Conservation (phyloP, 1,284 basidiomycete species). For the Pterulicium gracile region DNA sequence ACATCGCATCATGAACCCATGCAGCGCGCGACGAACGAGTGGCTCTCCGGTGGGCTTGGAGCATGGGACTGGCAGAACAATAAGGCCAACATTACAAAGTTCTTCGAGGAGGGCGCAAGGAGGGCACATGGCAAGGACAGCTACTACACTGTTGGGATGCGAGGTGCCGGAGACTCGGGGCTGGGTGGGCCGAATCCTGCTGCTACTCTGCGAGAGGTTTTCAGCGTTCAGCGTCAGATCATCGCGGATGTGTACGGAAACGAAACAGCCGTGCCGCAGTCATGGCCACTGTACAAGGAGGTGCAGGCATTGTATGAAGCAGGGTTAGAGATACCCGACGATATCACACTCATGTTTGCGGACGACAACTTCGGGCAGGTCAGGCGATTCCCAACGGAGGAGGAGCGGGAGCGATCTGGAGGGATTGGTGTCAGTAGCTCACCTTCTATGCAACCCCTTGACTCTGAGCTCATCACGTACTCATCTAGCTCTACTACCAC, state of each 20-base stretch:
- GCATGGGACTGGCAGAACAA: conserved; percentile 7
- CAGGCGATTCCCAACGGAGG: conserved; percentile 6
- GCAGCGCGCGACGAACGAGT: conserved; percentile 10
- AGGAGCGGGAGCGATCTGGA: conserved; percentile 6
- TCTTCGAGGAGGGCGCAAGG: conserved; percentile 6
- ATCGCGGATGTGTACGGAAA: conserved; percentile 8
- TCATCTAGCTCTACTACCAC: conserved; percentile 9
- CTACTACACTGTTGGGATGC: conserved; percentile 9
- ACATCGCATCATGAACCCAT: conserved; percentile 11
- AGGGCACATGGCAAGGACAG: conserved; percentile 7
- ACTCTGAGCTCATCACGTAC: not conserved
- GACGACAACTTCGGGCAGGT: conserved; percentile 10
- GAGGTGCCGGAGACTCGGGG: conserved; percentile 3
- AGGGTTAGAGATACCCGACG: conserved; percentile 7
- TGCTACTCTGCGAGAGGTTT: conserved; percentile 4
- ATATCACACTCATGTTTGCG: conserved; percentile 6
- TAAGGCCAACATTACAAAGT: conserved; percentile 7
- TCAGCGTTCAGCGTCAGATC: conserved; percentile 6
- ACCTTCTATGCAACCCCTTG: not conserved
- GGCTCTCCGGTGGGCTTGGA: conserved; percentile 6
- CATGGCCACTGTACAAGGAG: conserved; percentile 9
- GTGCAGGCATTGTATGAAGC: conserved; percentile 7
- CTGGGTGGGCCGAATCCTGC: conserved; percentile 4
- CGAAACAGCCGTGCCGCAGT: conserved; percentile 6
- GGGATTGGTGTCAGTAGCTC: conserved; percentile 7